Evolutionary conservation across 192 early-diverging fungal genomes (phyloP).

Genomic region (Entomortierella chlamydospora): DNA sequence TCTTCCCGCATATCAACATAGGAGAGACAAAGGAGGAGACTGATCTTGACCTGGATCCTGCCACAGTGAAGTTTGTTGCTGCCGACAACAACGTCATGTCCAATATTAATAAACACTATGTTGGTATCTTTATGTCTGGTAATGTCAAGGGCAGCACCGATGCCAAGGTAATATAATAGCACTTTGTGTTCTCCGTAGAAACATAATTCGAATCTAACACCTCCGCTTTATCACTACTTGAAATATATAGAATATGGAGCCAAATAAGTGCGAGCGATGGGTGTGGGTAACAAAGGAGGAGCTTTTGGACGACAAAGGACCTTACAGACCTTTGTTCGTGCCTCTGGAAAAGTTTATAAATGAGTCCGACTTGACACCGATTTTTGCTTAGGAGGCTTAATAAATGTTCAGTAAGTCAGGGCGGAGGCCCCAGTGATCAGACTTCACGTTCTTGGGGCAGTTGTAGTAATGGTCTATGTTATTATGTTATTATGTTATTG

Average conservation of each 20-base stretch:
- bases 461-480: slow-evolving; percentile 47
- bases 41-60: slow-evolving; percentile 47
- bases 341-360: slow-evolving; percentile 37
- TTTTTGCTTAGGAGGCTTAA: slow-evolving; percentile 18
- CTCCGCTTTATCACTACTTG: neutral
- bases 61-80: slow-evolving; percentile 51
- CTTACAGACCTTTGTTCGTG: slow-evolving; percentile 39
- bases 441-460: slow-evolving; percentile 21
- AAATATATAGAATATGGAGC: slow-evolving; percentile 38
- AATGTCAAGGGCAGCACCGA: slow-evolving; percentile 17
- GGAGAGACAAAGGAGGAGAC: slow-evolving; percentile 62
- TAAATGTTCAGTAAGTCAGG: too few relatives aligned
- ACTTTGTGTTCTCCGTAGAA: too few relatives aligned
- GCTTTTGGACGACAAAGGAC: slow-evolving; percentile 35
- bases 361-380: slow-evolving; percentile 19
- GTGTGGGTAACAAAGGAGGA: slow-evolving; percentile 37
- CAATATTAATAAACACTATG: slow-evolving; percentile 63
- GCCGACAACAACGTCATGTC: slow-evolving; percentile 67
- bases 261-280: slow-evolving; percentile 40
- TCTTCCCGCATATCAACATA: slow-evolving; percentile 5
- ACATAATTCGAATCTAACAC: neutral
- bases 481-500: too few relatives aligned
- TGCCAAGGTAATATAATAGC: slow-evolving; percentile 15
- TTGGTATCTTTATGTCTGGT: slow-evolving; percentile 65
- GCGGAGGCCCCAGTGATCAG: too few relatives aligned